Evolutionary conservation across 2,329 filamentous ascomycete species (phyloP).

Genomic region (Dothidotthia symphoricarpi): DNA sequence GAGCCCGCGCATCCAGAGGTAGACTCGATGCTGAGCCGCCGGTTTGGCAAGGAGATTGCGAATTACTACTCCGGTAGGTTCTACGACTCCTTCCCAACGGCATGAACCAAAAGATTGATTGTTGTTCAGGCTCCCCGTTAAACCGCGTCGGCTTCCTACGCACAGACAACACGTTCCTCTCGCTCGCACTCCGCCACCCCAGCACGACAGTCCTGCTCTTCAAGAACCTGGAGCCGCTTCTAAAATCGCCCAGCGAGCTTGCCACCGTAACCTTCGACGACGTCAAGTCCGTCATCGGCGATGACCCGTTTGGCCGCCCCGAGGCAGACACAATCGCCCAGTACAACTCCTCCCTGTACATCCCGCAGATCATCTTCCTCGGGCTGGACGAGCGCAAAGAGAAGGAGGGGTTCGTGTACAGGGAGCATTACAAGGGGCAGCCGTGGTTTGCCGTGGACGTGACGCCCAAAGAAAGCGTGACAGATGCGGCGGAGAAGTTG

Average conservation of each 20-base stretch:
- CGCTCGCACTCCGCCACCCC: slow-evolving; percentile 63
- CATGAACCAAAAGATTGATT: too few species aligned
- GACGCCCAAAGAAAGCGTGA: slow-evolving; percentile 66
- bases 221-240: slow-evolving; percentile 73
- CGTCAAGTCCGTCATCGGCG: slow-evolving; percentile 67
- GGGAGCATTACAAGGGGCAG: slow-evolving; percentile 68
- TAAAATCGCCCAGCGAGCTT: slow-evolving; percentile 60
- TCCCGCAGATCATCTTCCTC: slow-evolving; percentile 77
- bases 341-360: slow-evolving; percentile 69
- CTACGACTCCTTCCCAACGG: too few species aligned
- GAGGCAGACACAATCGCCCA: slow-evolving; percentile 71
- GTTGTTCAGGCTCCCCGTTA: slow-evolving; percentile 66
- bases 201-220: slow-evolving; percentile 73
- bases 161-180: slow-evolving; percentile 67
- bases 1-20: slow-evolving; percentile 58
- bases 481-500: slow-evolving; percentile 61
- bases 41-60: slow-evolving; percentile 74
- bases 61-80: slow-evolving; percentile 82
- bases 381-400: slow-evolving; percentile 69
- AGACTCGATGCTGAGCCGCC: slow-evolving; percentile 70
- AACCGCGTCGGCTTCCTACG: slow-evolving; percentile 80
- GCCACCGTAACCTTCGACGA: slow-evolving; percentile 68
- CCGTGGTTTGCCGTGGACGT: slow-evolving; percentile 91
- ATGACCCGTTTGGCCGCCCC: slow-evolving; percentile 65
- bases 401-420: slow-evolving; percentile 58